Evolutionary conservation across 768 basidiomycete genomes (phyloP), one percentile per base, ranked within the genome.

Genomic region (Vararia minispora): DNA sequence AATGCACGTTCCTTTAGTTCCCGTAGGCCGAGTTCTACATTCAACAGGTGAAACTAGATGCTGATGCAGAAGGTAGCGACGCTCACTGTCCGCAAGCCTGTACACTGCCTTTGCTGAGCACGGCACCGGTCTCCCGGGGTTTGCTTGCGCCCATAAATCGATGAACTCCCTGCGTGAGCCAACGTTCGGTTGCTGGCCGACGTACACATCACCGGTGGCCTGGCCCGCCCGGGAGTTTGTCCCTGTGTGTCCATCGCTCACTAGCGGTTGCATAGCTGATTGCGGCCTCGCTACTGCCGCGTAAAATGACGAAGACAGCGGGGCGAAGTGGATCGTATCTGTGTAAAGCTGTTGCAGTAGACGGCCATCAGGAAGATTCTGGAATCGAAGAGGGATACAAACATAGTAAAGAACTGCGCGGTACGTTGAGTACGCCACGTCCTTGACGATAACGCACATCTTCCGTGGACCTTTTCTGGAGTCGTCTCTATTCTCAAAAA

Each of bases 71-170:
- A 21, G 28, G 17, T 21, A 26, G 16, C 21, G 17, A n/a, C 6
- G 62, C 79, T 51, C 46, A 87, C 85, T 73, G 52, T 90, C 88
- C 13, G 88, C 88, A 21, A 89, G 67, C 35, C 84, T 67, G 53
- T 86, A 91, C 7, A 78, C 74, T 3, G 87, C 81, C 56, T 90
- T 90, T 11, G 87, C 84, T 21, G 83, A 87, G 50, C 84, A 86
- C 0, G 76, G 76, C n/a, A 68, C 62, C 2, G 83, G 81, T 32
- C 71, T 66, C 9, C 68, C 69, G 3, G 76, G 74, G 50, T 82
- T 69, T 36, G 62, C 61, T 31, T 58, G 57, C 52, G 69, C 64
- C 85, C 85, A 90, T 32, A 70, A 68, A 44, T 59, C 64, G 32
- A 89, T 76, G 87, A 87, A 91, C 37, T 83, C 76, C 44, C 63